Base-by-base conservation (phyloP, 352 stramenopile genomes). In the Pythium coloratum region DNA sequence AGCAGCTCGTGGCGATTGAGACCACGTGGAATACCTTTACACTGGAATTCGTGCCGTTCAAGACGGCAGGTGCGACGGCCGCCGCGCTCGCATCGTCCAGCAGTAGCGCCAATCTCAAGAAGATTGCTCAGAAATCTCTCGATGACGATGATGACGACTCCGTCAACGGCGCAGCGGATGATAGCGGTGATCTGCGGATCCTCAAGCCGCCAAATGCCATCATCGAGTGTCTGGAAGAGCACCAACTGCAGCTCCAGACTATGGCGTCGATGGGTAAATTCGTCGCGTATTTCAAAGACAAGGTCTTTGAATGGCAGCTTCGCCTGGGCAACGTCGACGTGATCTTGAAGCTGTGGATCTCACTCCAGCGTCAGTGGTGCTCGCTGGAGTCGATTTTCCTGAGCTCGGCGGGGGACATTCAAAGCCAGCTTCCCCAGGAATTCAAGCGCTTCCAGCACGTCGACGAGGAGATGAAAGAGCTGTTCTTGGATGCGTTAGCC, bases 251-350 rank as follows among this genome's bases (percentile, higher is more conserved):
- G 60, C 75, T 99, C 2, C 96, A 99, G 70, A 96, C 90, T 9
- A 99, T 98, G 85, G 93, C 92, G n/a, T 89, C 89, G n/a, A 97
- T 97, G 73, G 94, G 93, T 26, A 98, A 98, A 66, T 98, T 98
- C 65, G 96, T 98, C 49, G 89, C 95, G 18, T 98, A 98, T 59
- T 98, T 99, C 65, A 92, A 96, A 36, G 91, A 98, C 59, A 91
- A 95, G n/a, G 95, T 99, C 18, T 92, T 97, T 16, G 82, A 98
- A 49, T 99, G 96, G 96, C 96, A 98, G 63, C 78, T 87, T 36
- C 83, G 80, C 20, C 79, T 99, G 32, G 87, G 92, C 24, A 98
- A 93, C 51, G 92, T 98, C 1, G 94, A 98, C 66, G 88, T 91
- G 26, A 91, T 97, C 14, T 71, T 98, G 34, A 97, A 97, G 71